Percentiles rank a stretch among this genome's conserved stretches.
phyloP scores from a whole-genome alignment of 306 rosid genomes.

The Pterocarpus macrocarpus region DNA sequence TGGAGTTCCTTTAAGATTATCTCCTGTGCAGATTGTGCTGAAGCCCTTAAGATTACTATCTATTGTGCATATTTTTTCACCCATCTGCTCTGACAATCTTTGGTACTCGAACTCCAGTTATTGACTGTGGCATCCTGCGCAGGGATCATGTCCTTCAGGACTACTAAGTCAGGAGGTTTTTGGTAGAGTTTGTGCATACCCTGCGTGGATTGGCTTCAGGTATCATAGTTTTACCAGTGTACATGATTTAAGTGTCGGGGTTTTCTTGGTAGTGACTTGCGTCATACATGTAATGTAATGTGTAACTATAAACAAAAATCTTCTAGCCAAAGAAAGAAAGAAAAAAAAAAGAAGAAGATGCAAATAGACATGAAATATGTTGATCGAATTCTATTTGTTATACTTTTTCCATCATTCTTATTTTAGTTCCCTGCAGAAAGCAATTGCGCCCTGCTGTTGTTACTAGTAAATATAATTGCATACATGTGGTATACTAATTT shows the following conservation, averaged over 20 bases:
- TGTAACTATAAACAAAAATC: constrained; percentile 43
- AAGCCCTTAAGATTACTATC: constrained; percentile 38
- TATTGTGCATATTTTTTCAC: constrained; percentile 25
- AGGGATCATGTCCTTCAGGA: constrained; percentile 31
- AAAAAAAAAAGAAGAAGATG: neutral
- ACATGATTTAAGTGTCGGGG: constrained; percentile 45
- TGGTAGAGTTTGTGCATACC: constrained; percentile 42
- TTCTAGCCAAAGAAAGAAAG: neutral
- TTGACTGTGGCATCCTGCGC: constrained; percentile 23
- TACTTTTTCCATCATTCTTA: neutral
- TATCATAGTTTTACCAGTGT: constrained; percentile 43
- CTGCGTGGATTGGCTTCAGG: constrained; percentile 49
- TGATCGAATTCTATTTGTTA: constrained; percentile 37
- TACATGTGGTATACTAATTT: neutral
- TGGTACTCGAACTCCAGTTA: constrained; percentile 47
- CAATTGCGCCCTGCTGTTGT: neutral
- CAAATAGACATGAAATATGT: constrained; percentile 30
- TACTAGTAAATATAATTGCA: neutral
- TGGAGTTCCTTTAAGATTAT: constrained; percentile 35
- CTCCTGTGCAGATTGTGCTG: constrained; percentile 29
- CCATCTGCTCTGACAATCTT: constrained; percentile 39
- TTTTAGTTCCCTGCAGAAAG: constrained; percentile 7
- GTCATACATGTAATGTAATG: constrained; percentile 44
- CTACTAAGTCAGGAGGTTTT: constrained; percentile 35
- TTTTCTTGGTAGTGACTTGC: constrained; percentile 46